Evolutionary conservation across 2,329 filamentous ascomycete genomes (phyloP), one percentile per base, ranked within the genome.

Genomic region (Apiospora hydei): DNA sequence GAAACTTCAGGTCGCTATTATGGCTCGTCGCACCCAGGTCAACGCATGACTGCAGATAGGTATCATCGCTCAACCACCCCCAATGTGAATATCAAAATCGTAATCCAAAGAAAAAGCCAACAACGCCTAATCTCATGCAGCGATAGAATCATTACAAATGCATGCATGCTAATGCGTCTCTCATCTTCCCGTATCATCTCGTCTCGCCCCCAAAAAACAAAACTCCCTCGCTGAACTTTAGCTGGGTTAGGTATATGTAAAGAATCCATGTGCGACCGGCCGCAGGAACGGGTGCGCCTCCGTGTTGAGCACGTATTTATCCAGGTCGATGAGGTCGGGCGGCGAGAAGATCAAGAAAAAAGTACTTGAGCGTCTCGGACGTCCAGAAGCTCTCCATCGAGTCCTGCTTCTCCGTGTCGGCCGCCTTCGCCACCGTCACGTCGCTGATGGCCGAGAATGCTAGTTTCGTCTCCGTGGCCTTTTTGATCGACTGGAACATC

Each of bases 341-440:
- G 91, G 87, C 30, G 88, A 89, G 76, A 94, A 94, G 41, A 94
- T 87, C 69, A 94, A 80, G 75, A 92, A 94, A 71, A 93, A 93
- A 75, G n/a, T 94, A 94, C 81, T 94, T 94, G 72, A 94, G 81
- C 21, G 92, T 94, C 83, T 94, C 92, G 0, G 90, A 89, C 77
- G 92, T 83, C 90, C 92, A 94, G 77, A 93, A 94, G 73, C 88
- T 92, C 84, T 94, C 78, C 77, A 80, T 80, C 11, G 77, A 78
- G 67, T 79, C 77, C 13, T 44, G 69, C 72, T 74, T 72, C n/a
- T 51, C 69, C 3, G 75, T 71, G 21, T 73, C 67, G 2, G 66
- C 69, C 3, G 61, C 34, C n/a, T 76, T 72, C 2, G 47, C 14
- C 24, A 76, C 73, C 38, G 73, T 79, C 7, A 78, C 76, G 53